Evolutionary conservation across 257 asterid species (phyloP).

Genomic region (Petunia secreta): DNA sequence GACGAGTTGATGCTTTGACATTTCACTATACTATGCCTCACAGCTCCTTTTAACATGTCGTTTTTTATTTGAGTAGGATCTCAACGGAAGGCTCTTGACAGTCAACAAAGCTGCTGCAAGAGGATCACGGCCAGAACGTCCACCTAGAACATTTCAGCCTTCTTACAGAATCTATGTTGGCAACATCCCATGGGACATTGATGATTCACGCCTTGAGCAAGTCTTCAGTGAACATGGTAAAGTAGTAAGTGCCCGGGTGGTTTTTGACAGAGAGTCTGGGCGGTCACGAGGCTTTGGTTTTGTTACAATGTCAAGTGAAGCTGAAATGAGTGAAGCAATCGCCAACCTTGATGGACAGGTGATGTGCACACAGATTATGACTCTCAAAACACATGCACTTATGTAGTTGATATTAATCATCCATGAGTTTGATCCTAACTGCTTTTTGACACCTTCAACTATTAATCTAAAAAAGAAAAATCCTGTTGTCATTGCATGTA

Average conservation of each 20-base stretch:
- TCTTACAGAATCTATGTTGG: constrained; percentile 75
- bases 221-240: constrained; percentile 83
- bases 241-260: constrained; percentile 77
- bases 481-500: neutral
- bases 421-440: constrained; percentile 7
- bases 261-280: constrained; percentile 75
- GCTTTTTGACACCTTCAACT: neutral
- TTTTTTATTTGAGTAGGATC: constrained; percentile 55
- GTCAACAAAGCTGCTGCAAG: constrained; percentile 85
- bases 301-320: constrained; percentile 73
- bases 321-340: constrained; percentile 85
- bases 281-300: constrained; percentile 97
- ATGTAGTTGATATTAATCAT: neutral
- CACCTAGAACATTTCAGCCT: constrained; percentile 58
- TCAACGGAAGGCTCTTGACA: constrained; percentile 67
- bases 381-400: neutral
- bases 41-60: neutral
- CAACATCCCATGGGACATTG: constrained; percentile 84
- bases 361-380: constrained; percentile 25
- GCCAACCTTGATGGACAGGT: constrained; percentile 92
- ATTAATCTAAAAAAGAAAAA: neutral
- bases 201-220: constrained; percentile 70
- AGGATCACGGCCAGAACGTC: constrained; percentile 80
- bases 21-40: neutral
- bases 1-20: neutral